Percentiles rank a stretch among this genome's conserved stretches.
Conservation (phyloP, 495 filamentous ascomycete genomes). For the Lichina pygmaea region DNA sequence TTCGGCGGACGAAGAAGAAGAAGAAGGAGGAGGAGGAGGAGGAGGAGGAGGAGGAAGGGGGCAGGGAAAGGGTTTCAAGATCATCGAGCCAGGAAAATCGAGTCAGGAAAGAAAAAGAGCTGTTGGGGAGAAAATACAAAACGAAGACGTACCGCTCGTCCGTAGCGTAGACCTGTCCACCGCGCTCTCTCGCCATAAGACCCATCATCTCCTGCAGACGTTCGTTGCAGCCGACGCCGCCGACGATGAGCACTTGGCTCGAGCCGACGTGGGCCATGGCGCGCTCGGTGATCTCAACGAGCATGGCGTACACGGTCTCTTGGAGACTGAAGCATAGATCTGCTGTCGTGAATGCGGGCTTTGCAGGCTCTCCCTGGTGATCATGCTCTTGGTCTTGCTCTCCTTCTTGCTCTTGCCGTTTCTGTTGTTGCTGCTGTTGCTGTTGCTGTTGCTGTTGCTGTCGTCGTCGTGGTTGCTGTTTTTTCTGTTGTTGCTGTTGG, state of each 20-base stretch:
- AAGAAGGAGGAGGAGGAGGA: too few relatives aligned
- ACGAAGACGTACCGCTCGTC: slow-evolving; percentile 28
- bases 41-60: too few relatives aligned
- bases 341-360: slow-evolving; percentile 32
- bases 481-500: background rate
- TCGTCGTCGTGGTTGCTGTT: too few relatives aligned
- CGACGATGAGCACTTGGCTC: slow-evolving; percentile 75
- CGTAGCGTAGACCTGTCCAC: slow-evolving; percentile 77
- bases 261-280: slow-evolving; percentile 95
- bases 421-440: slow-evolving; percentile 13
- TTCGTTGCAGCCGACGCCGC: slow-evolving; percentile 96
- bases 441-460: slow-evolving; percentile 10
- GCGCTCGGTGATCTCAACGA: slow-evolving; percentile 94
- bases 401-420: slow-evolving; percentile 14
- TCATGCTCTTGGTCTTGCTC: too few relatives aligned
- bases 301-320: slow-evolving; percentile 86
- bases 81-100: background rate
- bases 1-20: too few relatives aligned
- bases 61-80: too few relatives aligned
- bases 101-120: too few relatives aligned
- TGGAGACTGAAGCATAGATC: slow-evolving; percentile 88
- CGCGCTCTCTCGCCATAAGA: slow-evolving; percentile 71
- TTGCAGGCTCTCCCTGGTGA: too few relatives aligned
- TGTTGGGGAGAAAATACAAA: too few relatives aligned
- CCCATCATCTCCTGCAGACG: slow-evolving; percentile 97